A percentile compares a stretch with the other conserved stretches of the same genome.
phyloP scores from a whole-genome alignment of 139 green algal genomes.

The Gonium pectorale region DNA sequence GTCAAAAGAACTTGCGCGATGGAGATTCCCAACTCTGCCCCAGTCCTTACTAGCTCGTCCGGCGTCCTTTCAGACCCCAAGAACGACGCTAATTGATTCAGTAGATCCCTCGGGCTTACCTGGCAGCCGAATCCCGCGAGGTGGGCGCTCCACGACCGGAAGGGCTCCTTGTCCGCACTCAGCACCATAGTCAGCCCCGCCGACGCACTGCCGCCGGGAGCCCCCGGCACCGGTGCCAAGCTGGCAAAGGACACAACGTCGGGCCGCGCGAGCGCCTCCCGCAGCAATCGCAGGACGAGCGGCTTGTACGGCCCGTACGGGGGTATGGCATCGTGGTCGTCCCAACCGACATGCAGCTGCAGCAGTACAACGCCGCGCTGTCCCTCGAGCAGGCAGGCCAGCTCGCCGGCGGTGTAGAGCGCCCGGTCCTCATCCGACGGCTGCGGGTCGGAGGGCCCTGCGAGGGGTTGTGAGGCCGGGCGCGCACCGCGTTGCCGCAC shows the following conservation, averaged over 20 bases:
- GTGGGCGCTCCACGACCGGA: conserved; percentile 58
- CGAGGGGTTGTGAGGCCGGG: neutral
- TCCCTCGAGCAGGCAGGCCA: conserved; percentile 58
- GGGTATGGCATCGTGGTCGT: conserved; percentile 33
- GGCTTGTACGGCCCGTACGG: conserved; percentile 59
- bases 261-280: conserved; percentile 25
- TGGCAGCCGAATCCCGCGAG: conserved; percentile 63
- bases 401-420: conserved; percentile 65
- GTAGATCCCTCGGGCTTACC: neutral
- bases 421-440: neutral
- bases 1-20: no score
- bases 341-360: conserved; percentile 68
- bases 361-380: conserved; percentile 60
- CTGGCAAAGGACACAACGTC: conserved; percentile 50
- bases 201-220: neutral
- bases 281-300: conserved; percentile 56
- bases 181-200: conserved; percentile 64
- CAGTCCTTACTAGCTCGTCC: neutral
- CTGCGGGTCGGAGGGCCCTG: conserved; percentile 48
- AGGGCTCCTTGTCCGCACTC: conserved; percentile 65
- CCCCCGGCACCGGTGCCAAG: neutral
- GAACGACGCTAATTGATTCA: neutral
- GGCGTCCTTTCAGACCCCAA: neutral
- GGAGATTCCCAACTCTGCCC: no score
- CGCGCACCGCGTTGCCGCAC: neutral